These are phyloP conservation scores for Backusella parvicylindrica DNA, from an alignment of 192 early-diverging fungal species.

Conservation along the genomic window DNA sequence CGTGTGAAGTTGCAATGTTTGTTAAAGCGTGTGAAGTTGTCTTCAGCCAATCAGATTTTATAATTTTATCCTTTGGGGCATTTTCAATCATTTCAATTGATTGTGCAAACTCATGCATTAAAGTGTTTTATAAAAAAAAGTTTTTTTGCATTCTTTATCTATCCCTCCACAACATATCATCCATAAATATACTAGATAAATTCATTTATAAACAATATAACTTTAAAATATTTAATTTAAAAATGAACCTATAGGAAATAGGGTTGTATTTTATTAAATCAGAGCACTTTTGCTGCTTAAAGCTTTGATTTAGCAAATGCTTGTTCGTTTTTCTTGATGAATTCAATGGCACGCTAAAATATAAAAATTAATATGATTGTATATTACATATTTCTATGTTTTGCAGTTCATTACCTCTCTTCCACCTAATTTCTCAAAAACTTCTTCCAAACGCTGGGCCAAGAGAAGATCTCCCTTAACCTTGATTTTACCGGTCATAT, in stretches of 20 bases:
- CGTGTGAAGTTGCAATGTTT: neutral
- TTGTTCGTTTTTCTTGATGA: conserved; percentile 24
- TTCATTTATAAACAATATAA: neutral
- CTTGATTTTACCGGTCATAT: conserved; percentile 31
- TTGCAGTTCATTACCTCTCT: conserved; percentile 12
- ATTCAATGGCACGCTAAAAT: conserved; percentile 23
- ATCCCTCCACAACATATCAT: neutral
- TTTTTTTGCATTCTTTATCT: neutral
- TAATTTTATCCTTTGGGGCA: neutral
- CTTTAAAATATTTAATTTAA: neutral
- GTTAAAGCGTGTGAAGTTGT: neutral
- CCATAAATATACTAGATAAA: neutral
- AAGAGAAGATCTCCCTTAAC: conserved; percentile 28
- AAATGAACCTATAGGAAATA: neutral
- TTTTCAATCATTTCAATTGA: neutral
- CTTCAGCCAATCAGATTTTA: neutral
- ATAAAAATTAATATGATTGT: neutral
- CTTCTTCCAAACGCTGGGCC: conserved; percentile 28
- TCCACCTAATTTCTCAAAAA: conserved; percentile 30
- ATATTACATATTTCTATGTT: neutral
- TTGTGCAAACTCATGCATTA: neutral
- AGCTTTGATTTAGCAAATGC: conserved; percentile 17
- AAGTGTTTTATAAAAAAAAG: neutral
- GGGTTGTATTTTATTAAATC: neutral
- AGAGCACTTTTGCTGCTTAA: neutral